These are phyloP conservation scores for Apiosordaria backusii DNA, from an alignment of 495 filamentous ascomycete genomes.

Conservation along the genomic window DNA sequence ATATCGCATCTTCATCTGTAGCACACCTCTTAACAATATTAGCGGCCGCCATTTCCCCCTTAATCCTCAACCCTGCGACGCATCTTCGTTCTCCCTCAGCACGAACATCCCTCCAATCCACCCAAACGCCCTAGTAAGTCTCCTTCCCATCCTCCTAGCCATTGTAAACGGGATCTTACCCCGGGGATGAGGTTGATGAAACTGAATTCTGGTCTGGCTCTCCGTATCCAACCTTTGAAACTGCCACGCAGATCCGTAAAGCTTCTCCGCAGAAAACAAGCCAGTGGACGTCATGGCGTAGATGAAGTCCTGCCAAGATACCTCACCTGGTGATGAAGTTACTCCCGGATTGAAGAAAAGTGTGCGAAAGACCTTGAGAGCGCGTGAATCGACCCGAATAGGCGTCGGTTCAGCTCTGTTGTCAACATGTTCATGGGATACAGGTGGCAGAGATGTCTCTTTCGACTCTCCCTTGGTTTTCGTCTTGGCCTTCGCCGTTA, in stretches of 20 bases:
- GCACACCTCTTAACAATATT: no score
- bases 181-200: constrained; percentile 49
- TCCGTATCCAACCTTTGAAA: constrained; percentile 41
- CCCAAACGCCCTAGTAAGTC: constrained; percentile 19
- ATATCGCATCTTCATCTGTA: no score
- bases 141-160: constrained; percentile 18
- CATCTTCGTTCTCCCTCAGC: neutral
- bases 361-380: constrained; percentile 28
- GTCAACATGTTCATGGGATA: no score
- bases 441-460: constrained; percentile 10
- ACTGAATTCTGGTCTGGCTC: constrained; percentile 40
- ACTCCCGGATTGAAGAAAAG: constrained; percentile 25
- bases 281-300: constrained; percentile 48
- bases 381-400: constrained; percentile 43
- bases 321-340: constrained; percentile 31
- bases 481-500: constrained; percentile 1
- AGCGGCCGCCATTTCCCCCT: no score
- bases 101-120: constrained; percentile 24
- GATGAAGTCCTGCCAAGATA: constrained; percentile 53
- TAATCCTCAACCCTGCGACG: no score
- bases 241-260: constrained; percentile 54
- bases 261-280: constrained; percentile 43
- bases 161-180: constrained; percentile 41
- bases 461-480: neutral
- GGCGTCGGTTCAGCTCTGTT: constrained; percentile 27